A percentile compares a stretch with the other conserved stretches of the same genome.
Evolutionary conservation across 2,329 filamentous ascomycete species (phyloP).

Genomic region (Sclerotinia glacialis): DNA sequence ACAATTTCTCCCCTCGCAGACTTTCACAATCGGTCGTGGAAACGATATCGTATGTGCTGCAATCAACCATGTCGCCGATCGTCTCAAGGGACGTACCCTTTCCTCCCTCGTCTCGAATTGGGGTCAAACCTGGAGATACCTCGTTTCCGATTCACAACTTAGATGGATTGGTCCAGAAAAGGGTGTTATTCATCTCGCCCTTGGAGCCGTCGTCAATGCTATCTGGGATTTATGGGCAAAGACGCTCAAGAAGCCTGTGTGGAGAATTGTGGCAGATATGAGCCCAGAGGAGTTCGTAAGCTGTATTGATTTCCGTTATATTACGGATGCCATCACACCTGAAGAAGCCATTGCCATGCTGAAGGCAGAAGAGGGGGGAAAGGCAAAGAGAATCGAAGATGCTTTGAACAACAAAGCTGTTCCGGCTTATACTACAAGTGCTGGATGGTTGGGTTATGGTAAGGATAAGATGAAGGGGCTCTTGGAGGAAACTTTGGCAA

Average conservation of each 20-base stretch:
- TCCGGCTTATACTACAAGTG: slow-evolving; percentile 85
- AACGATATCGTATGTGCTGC: slow-evolving; percentile 90
- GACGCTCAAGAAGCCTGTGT: slow-evolving; percentile 79
- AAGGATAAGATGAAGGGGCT: slow-evolving; percentile 81
- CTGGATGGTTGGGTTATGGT: slow-evolving; percentile 87
- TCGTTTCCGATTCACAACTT: slow-evolving; percentile 87
- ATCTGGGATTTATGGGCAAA: slow-evolving; percentile 97
- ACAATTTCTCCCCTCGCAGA: slow-evolving; percentile 43
- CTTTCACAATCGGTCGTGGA: slow-evolving; percentile 83
- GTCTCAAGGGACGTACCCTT: slow-evolving; percentile 72
- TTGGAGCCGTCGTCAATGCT: slow-evolving; percentile 85
- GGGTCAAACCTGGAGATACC: slow-evolving; percentile 85
- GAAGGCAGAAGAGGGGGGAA: slow-evolving; percentile 61
- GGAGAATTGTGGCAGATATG: slow-evolving; percentile 89
- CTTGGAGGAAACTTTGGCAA: slow-evolving; percentile 68
- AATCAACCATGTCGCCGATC: slow-evolving; percentile 73
- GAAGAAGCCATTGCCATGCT: slow-evolving; percentile 76
- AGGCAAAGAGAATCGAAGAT: slow-evolving; percentile 68
- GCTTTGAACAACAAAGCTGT: slow-evolving; percentile 73
- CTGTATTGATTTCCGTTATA: slow-evolving; percentile 93
- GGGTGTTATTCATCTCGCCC: slow-evolving; percentile 87
- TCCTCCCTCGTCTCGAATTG: slow-evolving; percentile 75
- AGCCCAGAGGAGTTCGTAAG: slow-evolving; percentile 79
- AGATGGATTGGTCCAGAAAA: slow-evolving; percentile 95
- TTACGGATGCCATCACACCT: slow-evolving; percentile 87